Percentiles rank a stretch among this genome's conserved stretches.
Evolutionary conservation across 306 rosid species (phyloP).

Genomic region (Lathyrus sativus): DNA sequence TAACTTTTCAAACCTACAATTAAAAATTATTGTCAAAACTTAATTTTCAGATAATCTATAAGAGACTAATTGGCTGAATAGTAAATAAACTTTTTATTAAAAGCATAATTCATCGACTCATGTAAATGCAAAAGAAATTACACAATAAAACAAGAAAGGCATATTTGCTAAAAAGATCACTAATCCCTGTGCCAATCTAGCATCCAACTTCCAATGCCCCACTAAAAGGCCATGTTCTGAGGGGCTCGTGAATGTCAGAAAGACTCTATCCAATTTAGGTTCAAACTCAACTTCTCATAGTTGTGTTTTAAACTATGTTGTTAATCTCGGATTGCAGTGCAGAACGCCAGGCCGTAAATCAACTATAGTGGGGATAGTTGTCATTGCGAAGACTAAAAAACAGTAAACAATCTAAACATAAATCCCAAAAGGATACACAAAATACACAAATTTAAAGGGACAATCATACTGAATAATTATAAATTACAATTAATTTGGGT

Average conservation of each 20-base stretch:
- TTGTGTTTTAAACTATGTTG: background rate
- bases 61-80: background rate
- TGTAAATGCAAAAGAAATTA: slow-evolving; percentile 7
- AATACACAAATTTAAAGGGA: background rate
- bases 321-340: background rate
- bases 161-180: slow-evolving; percentile 4
- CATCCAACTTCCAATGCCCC: background rate
- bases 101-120: too few relatives aligned
- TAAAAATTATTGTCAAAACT: background rate
- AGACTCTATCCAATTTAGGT: background rate
- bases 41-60: slow-evolving; percentile 3
- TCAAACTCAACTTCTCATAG: slow-evolving; percentile 24
- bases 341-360: background rate
- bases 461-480: background rate
- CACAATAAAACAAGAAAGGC: slow-evolving; percentile 2
- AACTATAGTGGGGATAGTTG: background rate
- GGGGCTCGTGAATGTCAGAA: slow-evolving; percentile 11
- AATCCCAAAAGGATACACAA: background rate
- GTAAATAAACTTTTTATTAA: background rate
- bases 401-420: background rate
- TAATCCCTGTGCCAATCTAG: slow-evolving; percentile 9
- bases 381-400: background rate
- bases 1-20: slow-evolving; percentile 7
- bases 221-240: slow-evolving; percentile 7
- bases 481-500: background rate